Base-by-base conservation (phyloP, 2,329 filamentous ascomycete genomes). In the Bipolaris gigantea region DNA sequence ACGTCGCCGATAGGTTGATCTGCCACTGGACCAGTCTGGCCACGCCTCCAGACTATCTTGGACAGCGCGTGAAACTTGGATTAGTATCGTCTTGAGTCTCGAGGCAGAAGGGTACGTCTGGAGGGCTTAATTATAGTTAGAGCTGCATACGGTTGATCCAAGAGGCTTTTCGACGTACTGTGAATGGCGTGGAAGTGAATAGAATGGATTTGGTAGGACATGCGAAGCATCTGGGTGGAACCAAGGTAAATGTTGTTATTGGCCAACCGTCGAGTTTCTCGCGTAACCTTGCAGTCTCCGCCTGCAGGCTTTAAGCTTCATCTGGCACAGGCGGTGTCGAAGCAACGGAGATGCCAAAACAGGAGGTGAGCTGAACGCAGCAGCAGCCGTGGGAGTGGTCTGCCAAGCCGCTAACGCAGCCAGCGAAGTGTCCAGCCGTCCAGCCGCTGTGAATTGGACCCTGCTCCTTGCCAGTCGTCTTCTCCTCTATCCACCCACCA, bases 71-170 rank as follows among this genome's bases (percentile, higher is more conserved):
- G 57, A 45, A 48, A 43, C 41, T 18, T 44, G 44, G 40, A 40
- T 46, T 55, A 47, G 53, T 47, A 53, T 62, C 57, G 57, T 56
- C 53, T 59, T 54, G 57, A 60, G 44, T 60, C 42, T 49, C 45
- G 36, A 35, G 32, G 48, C 21, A 39, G 36, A 39, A 30, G 18
- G 50, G 27, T 34, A 27, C 19, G 35, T 42, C 11, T 48, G 44
- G 55, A 25, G 21, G 33, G n/a, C 21, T 57, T 61, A 62, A 63
- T 64, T 59, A 59, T 62, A 57, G 51, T 39, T 42, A 41, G 51
- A 65, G 62, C 61, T 66, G 62, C 63, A 62, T 48, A 39, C 39
- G 48, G 47, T 36, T 44, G 25, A 53, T 23, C n/a, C 30, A 33
- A 38, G 32, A 36, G 15, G 43, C 45, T 55, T 46, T 38, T 47